These are phyloP conservation scores for Thalassiosira mediterranea DNA, from an alignment of 352 stramenopile species.

Conservation along the genomic window DNA sequence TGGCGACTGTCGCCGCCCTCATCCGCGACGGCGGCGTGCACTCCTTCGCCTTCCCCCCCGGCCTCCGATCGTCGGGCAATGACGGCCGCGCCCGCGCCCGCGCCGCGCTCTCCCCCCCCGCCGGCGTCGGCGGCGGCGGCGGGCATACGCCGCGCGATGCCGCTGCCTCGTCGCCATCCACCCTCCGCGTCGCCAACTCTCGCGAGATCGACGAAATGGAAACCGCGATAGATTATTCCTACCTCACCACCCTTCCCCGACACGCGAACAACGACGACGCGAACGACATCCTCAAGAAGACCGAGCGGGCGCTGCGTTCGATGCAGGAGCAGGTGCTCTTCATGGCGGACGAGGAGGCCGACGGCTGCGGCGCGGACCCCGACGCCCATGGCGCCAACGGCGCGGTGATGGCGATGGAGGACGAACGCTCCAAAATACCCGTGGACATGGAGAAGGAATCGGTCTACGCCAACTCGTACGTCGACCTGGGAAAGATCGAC, in stretches of 20 bases:
- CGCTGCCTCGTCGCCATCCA: too few relatives aligned
- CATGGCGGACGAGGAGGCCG: constrained; percentile 18
- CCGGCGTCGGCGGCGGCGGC: too few relatives aligned
- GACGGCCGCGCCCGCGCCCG: too few relatives aligned
- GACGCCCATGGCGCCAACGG: background rate
- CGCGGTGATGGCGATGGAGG: constrained; percentile 11
- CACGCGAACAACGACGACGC: constrained; percentile 55
- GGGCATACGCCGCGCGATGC: too few relatives aligned
- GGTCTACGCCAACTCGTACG: constrained; percentile 84
- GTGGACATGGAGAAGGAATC: constrained; percentile 46
- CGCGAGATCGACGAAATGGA: too few relatives aligned
- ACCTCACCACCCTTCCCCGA: constrained; percentile 47
- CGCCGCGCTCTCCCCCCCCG: too few relatives aligned
- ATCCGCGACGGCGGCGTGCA: too few relatives aligned
- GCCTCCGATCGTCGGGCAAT: too few relatives aligned
- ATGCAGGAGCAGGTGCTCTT: constrained; percentile 53
- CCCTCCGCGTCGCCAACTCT: too few relatives aligned
- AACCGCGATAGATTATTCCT: constrained; percentile 12
- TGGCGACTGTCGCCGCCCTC: too few relatives aligned
- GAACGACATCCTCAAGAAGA: constrained; percentile 62
- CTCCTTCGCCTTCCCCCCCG: too few relatives aligned
- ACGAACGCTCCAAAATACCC: constrained; percentile 11
- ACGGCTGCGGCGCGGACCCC: constrained; percentile 4
- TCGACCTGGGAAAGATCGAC: constrained; percentile 82
- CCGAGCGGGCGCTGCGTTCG: constrained; percentile 56